Evolutionary conservation across 768 basidiomycete genomes (phyloP), one percentile per base, ranked within the genome.

Genomic region (Galerina marginata): DNA sequence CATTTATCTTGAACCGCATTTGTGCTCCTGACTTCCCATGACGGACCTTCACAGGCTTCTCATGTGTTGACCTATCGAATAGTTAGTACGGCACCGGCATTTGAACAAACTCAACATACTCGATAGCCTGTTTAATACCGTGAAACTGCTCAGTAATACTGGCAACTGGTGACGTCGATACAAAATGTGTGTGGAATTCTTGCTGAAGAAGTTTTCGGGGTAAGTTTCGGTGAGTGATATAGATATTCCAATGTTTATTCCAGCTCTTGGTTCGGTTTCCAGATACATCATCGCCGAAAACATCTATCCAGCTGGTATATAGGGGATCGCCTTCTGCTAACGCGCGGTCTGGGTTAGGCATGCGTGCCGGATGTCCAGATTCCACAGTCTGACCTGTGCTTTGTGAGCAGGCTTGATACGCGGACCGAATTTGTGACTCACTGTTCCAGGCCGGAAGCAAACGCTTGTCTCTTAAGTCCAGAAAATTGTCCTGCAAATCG

Each of bases 221-320:
- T 2, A 20, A 2, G 20, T 20, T 20, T 20, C 20, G 20, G 20
- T 20, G 20, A 20, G 1, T 20, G 20, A 20, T 20, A 20, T 20
- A 20, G 20, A 20, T 20, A 2, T 20, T 20, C 20, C 20, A 20
- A 2, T 20, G 20, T 20, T 20, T 20, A 20, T 20, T 20, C 20
- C 20, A 20, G 20, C 2, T 20, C 20, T 20, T 20, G 20, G 20
- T 1, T 9, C 69, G 61, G 58, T 82, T 81, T 9, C 79, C 79
- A 0, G 79, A 83, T 0, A 80, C 75, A 65, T 83, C 78, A 54
- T 83, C 79, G 1, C 72, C 67, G 59, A 75, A 79, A 1, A 76
- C 48, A 48, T 75, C 71, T 48, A 76, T 65, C 20, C 71, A 71
- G 33, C 69, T 73, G 7, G 64, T 69, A 47, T 76, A 77, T 0